These are phyloP conservation scores for Coemansia sp. DNA, from an alignment of 192 early-diverging fungal genomes.

Conservation along the genomic window DNA sequence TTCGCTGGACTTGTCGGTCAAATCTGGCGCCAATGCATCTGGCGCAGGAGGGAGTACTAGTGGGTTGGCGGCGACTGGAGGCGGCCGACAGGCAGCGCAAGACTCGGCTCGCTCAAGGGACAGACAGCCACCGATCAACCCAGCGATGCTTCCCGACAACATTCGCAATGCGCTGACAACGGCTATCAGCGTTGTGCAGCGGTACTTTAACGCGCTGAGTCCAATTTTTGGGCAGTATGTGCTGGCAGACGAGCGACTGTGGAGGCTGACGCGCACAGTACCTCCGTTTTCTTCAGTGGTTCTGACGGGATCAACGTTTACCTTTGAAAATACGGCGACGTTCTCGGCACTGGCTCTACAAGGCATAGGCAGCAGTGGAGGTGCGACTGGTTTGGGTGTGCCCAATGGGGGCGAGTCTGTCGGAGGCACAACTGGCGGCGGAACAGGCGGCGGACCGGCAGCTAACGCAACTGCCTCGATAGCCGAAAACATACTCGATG, in stretches of 20 bases:
- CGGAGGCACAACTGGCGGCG: neutral
- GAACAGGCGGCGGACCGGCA: neutral
- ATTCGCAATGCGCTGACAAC: constrained; percentile 40
- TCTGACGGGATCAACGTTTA: constrained; percentile 41
- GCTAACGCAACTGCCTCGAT: neutral
- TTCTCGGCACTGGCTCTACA: constrained; percentile 4
- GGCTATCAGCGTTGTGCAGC: constrained; percentile 36
- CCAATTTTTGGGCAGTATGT: constrained; percentile 47
- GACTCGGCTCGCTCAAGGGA: neutral
- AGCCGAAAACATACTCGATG: neutral
- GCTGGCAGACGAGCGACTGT: constrained; percentile 50
- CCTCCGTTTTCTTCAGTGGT: constrained; percentile 48
- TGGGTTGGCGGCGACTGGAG: neutral
- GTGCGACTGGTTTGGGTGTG: neutral
- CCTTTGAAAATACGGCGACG: constrained; percentile 35
- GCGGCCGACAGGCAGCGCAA: neutral
- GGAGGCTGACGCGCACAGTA: constrained; percentile 42
- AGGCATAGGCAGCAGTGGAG: constrained; percentile 7
- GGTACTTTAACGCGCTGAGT: constrained; percentile 49
- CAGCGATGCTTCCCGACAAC: constrained; percentile 32
- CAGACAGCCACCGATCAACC: constrained; percentile 14
- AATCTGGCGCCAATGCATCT: neutral
- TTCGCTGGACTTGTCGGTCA: constrained; percentile 4
- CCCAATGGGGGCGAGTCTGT: constrained; percentile 12
- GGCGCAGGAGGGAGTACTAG: neutral